Conservation (phyloP, 148 eudicot genomes). For the Tetragonia tetragonoides region DNA sequence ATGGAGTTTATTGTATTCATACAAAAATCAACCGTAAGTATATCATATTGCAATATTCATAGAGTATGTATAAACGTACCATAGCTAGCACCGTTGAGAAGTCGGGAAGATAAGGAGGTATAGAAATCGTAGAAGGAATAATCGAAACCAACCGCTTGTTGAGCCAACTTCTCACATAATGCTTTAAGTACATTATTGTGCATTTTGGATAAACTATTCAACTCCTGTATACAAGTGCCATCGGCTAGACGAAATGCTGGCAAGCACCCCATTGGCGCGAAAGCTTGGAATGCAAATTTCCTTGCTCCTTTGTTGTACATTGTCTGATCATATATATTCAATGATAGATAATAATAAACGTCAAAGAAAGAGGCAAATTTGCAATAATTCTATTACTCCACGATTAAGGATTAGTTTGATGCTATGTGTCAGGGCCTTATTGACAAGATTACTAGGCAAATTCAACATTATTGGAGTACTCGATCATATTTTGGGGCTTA, state of each 20-base stretch:
- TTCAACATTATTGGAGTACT: too few relatives aligned
- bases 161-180: constrained; percentile 1
- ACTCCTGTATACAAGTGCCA: constrained; percentile 5
- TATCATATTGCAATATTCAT: too few relatives aligned
- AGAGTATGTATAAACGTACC: constrained; percentile 13
- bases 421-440: too few relatives aligned
- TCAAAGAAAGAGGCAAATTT: too few relatives aligned
- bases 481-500: too few relatives aligned
- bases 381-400: too few relatives aligned
- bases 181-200: constrained; percentile 15
- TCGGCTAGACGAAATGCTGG: constrained; percentile 10
- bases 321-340: not conserved
- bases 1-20: too few relatives aligned
- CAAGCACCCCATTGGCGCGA: constrained; percentile 30
- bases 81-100: constrained; percentile 8
- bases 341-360: too few relatives aligned
- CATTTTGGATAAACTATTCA: constrained; percentile 7
- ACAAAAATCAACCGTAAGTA: too few relatives aligned
- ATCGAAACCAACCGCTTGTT: constrained; percentile 20
- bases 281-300: constrained; percentile 28
- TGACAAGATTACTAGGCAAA: too few relatives aligned
- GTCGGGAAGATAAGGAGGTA: not conserved
- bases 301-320: constrained; percentile 25
- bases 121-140: constrained; percentile 26
- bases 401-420: too few relatives aligned